phyloP scores from a whole-genome alignment of 805 yeast species.

The Metschnikowia santaceciliae region DNA sequence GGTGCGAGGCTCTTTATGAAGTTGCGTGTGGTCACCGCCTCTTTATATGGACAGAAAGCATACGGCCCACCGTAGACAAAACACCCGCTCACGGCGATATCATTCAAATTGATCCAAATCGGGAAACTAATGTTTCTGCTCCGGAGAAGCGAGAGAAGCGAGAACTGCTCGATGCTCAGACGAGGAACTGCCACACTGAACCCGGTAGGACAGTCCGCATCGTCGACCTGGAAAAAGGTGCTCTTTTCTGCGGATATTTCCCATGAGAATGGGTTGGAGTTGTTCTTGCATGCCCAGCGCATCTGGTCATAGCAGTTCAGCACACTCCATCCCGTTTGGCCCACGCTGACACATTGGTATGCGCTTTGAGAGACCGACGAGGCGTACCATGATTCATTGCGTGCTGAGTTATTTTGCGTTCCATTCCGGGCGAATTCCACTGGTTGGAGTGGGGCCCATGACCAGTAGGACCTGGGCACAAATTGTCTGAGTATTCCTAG shows the following conservation, averaged over 20 bases:
- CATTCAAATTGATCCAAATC: constrained; percentile 81
- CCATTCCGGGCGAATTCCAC: constrained; percentile 7
- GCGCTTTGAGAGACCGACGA: constrained; percentile 20
- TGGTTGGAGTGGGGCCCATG: constrained; percentile 59
- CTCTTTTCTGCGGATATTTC: constrained; percentile 22
- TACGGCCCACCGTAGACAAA: constrained; percentile 84
- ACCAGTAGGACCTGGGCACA: constrained; percentile 51
- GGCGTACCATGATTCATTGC: constrained; percentile 10
- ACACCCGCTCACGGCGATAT: constrained; percentile 67
- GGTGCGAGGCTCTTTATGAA: constrained; percentile 66
- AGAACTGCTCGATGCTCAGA: constrained; percentile 34
- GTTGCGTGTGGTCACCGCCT: constrained; percentile 48
- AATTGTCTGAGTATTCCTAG: constrained; percentile 16
- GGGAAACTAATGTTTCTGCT: constrained; percentile 27
- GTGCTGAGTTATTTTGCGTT: constrained; percentile 4
- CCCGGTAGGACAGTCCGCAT: constrained; percentile 31
- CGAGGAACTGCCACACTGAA: constrained; percentile 30
- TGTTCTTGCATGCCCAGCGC: constrained; percentile 54
- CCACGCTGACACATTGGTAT: constrained; percentile 39
- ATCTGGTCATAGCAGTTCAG: constrained; percentile 58
- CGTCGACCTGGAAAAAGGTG: constrained; percentile 44
- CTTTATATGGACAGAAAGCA: constrained; percentile 74
- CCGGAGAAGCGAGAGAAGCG: constrained; percentile 27
- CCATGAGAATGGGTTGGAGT: constrained; percentile 42
- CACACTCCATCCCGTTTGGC: constrained; percentile 55